Conservation (phyloP, 768 basidiomycete species). For the Plicaturopsis crispa region DNA sequence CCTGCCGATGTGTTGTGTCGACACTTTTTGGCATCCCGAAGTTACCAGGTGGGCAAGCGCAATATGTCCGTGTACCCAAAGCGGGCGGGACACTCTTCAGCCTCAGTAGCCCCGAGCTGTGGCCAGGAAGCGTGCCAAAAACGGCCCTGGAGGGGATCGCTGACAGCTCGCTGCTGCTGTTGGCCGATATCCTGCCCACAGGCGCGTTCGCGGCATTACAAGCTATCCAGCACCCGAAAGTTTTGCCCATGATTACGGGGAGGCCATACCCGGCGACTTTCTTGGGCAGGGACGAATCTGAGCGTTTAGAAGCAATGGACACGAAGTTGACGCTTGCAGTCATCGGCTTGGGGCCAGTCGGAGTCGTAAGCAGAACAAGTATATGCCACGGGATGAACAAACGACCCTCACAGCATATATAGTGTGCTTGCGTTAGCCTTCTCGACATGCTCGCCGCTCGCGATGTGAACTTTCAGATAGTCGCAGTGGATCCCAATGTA, state of each 20-base stretch:
- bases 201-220: conserved; percentile 73
- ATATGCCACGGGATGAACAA: too few relatives aligned
- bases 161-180: conserved; percentile 61
- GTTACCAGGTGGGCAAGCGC: conserved; percentile 72
- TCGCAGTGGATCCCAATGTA: conserved; percentile 58
- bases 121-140: conserved; percentile 30
- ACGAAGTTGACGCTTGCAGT: conserved; percentile 52
- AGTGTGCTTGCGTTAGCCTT: conserved; percentile 58
- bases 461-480: conserved; percentile 41
- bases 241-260: conserved; percentile 50
- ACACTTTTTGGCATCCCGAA: conserved; percentile 58
- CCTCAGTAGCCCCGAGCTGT: conserved; percentile 40
- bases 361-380: conserved; percentile 35
- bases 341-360: conserved; percentile 75
- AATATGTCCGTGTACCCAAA: conserved; percentile 71
- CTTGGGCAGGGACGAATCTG: conserved; percentile 6
- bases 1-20: conserved; percentile 56
- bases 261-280: conserved; percentile 51
- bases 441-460: conserved; percentile 49
- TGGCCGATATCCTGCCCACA: conserved; percentile 77
- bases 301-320: conserved; percentile 37
- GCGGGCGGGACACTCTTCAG: conserved; percentile 75
- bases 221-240: conserved; percentile 66
- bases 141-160: conserved; percentile 34
- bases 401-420: too few relatives aligned